Conservation (phyloP, 805 yeast species). For the Saturnispora sanitii region DNA sequence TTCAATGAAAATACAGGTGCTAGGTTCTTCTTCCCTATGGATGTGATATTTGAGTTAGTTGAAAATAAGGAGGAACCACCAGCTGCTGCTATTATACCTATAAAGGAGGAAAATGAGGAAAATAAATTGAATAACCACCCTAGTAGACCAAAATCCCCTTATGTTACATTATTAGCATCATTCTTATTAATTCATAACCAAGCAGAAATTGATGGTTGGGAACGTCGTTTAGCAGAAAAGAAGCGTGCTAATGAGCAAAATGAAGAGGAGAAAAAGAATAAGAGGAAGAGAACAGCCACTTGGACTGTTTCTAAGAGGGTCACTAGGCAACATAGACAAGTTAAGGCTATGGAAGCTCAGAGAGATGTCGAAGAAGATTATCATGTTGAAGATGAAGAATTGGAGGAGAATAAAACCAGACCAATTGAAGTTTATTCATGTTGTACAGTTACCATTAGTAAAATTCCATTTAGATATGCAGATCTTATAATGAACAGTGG, state of each 20-base stretch:
- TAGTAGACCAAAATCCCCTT: constrained; percentile 14
- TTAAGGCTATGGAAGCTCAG: constrained; percentile 10
- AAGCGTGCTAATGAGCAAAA: constrained; percentile 20
- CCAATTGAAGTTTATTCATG: constrained; percentile 48
- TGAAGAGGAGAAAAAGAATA: constrained; percentile 16
- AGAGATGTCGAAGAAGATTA: constrained; percentile 15
- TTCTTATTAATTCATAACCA: constrained; percentile 43
- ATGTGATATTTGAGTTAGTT: constrained; percentile 58
- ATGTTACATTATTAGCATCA: constrained; percentile 37
- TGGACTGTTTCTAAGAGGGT: constrained; percentile 24
- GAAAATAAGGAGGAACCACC: constrained; percentile 23
- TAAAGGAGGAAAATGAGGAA: constrained; percentile 13
- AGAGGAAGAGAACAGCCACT: constrained; percentile 14
- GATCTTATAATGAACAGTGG: constrained; percentile 63
- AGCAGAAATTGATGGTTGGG: constrained; percentile 38
- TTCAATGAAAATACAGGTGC: constrained; percentile 70
- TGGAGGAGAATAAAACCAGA: constrained; percentile 30
- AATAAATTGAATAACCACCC: constrained; percentile 4
- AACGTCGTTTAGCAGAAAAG: constrained; percentile 26
- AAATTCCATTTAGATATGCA: constrained; percentile 56
- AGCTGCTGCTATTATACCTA: too few species aligned
- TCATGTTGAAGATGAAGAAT: constrained; percentile 16
- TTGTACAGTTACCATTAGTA: constrained; percentile 52
- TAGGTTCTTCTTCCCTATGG: constrained; percentile 66
- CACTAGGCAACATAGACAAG: constrained; percentile 18